These are phyloP conservation scores for Lineolata rhizophorae DNA, from an alignment of 495 filamentous ascomycete species.

Conservation along the genomic window DNA sequence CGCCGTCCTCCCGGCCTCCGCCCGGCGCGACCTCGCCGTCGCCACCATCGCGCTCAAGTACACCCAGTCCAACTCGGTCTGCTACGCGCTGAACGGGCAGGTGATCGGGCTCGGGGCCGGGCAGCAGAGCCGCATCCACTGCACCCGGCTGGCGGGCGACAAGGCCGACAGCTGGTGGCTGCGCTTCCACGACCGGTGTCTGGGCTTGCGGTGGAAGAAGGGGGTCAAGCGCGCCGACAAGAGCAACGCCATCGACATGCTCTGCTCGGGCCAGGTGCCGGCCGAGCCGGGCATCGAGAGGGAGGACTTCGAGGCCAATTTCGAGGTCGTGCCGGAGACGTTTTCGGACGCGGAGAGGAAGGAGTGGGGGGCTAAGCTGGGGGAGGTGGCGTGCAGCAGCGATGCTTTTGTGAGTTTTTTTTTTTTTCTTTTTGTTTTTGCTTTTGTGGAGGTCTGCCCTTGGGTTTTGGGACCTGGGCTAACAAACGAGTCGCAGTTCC, in stretches of 20 bases:
- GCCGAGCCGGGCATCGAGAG: conserved; percentile 56
- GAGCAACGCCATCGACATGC: conserved; percentile 84
- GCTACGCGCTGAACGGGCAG: conserved; percentile 89
- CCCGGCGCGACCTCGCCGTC: conserved; percentile 75
- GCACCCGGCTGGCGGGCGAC: conserved; percentile 92
- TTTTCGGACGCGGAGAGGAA: conserved; percentile 72
- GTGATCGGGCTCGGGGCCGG: conserved; percentile 86
- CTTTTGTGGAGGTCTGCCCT: too few species aligned
- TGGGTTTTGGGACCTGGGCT: too few species aligned
- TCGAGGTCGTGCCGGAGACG: conserved; percentile 69
- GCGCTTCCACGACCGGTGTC: conserved; percentile 74
- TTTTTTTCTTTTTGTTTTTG: too few species aligned
- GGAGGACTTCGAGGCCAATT: conserved; percentile 66
- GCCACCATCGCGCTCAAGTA: conserved; percentile 95
- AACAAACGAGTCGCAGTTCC: conserved; percentile 40
- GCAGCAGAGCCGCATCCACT: conserved; percentile 95
- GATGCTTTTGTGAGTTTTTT: conserved; percentile 92
- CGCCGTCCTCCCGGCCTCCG: conserved; percentile 46
- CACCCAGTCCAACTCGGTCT: conserved; percentile 96
- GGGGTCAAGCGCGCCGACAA: conserved; percentile 91
- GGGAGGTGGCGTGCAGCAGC: conserved; percentile 65
- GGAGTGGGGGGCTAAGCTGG: conserved; percentile 60
- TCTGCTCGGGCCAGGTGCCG: conserved; percentile 68
- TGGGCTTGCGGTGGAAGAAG: conserved; percentile 87
- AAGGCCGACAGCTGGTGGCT: conserved; percentile 99